These are phyloP conservation scores for Sporopachydermia cereana DNA, from an alignment of 1,139 yeast genomes.

Conservation along the genomic window DNA sequence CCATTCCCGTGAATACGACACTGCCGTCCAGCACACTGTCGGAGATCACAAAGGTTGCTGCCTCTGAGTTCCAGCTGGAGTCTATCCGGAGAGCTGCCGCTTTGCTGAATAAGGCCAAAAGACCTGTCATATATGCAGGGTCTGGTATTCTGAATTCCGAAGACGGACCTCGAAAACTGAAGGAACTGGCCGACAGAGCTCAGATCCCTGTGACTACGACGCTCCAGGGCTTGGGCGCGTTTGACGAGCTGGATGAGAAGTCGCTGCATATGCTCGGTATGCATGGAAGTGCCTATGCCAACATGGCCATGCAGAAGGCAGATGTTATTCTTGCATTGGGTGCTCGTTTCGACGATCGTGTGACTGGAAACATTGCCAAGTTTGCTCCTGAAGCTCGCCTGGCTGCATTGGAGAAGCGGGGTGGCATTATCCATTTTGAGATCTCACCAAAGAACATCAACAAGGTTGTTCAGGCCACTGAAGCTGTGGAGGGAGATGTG, in stretches of 20 bases:
- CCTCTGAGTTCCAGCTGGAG: conserved; percentile 65
- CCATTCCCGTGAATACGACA: conserved; percentile 78
- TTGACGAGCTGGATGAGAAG: conserved; percentile 84
- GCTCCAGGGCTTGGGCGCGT: conserved; percentile 86
- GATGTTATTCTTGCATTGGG: conserved; percentile 91
- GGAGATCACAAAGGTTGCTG: conserved; percentile 57
- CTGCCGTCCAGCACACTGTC: conserved; percentile 74
- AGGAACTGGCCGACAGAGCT: conserved; percentile 83
- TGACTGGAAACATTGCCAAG: conserved; percentile 72
- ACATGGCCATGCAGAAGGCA: conserved; percentile 85
- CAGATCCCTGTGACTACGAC: conserved; percentile 94
- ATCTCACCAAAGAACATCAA: conserved; percentile 93
- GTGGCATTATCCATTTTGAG: conserved; percentile 95
- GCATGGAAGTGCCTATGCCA: conserved; percentile 97
- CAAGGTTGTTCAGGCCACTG: conserved; percentile 95
- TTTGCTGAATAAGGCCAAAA: conserved; percentile 70
- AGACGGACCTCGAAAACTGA: conserved; percentile 70
- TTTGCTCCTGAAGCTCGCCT: conserved; percentile 90
- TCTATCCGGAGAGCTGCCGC: conserved; percentile 70
- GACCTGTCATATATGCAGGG: conserved; percentile 85
- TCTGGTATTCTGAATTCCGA: conserved; percentile 75
- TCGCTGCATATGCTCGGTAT: conserved; percentile 94
- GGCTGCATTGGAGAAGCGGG: conserved; percentile 81
- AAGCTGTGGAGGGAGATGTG: conserved; percentile 95
- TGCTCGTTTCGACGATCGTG: conserved; percentile 97